Conservation (phyloP, 1,284 basidiomycete species). For the Vanrija sp. region DNA sequence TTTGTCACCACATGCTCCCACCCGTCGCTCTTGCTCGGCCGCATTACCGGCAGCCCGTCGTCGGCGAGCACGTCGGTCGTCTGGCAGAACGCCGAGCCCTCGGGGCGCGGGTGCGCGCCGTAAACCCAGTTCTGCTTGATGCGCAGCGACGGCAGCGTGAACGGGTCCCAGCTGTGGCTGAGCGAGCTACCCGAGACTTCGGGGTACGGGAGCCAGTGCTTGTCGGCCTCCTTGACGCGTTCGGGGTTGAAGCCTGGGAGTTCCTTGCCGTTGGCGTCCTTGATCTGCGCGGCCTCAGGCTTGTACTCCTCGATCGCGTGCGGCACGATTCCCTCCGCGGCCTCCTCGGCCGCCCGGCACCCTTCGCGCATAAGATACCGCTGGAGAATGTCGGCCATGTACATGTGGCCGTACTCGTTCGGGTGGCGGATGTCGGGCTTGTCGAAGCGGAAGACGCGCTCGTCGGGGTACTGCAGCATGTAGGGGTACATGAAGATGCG, state of each 20-base stretch:
- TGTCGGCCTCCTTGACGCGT: background rate
- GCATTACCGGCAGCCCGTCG: background rate
- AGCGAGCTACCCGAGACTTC: background rate
- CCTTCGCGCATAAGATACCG: background rate
- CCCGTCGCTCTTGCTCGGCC: background rate
- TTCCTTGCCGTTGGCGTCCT: too few species aligned
- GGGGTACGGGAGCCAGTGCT: background rate
- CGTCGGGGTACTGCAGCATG: slow-evolving; percentile 4
- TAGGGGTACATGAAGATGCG: slow-evolving; percentile 8
- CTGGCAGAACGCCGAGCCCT: background rate
- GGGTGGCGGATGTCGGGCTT: background rate
- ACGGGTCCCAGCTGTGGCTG: background rate
- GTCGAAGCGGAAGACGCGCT: background rate
- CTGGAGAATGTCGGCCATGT: slow-evolving; percentile 3
- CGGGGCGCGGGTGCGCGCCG: background rate
- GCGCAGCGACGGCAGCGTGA: background rate
- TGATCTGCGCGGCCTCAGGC: background rate
- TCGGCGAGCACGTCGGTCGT: background rate
- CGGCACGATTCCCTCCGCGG: background rate
- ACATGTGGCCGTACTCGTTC: slow-evolving; percentile 7
- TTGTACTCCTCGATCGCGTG: background rate
- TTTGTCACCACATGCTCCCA: background rate
- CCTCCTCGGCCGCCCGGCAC: background rate
- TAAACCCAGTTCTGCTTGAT: background rate
- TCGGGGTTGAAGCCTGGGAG: background rate